phyloP scores from a whole-genome alignment of 371 early-diverging fungal genomes.

The Mucor racemosus region DNA sequence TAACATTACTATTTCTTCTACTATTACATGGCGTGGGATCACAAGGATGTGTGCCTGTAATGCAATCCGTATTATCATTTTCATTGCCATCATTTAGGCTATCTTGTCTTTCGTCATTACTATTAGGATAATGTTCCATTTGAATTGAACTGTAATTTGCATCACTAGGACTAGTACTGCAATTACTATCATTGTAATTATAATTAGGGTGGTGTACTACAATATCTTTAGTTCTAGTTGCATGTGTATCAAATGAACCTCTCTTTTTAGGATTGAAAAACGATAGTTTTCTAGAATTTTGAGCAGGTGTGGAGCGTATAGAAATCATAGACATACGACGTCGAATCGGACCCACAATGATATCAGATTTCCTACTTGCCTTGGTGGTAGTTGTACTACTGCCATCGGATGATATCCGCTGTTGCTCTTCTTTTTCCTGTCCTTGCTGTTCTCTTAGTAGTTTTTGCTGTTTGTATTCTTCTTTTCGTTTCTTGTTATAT shows the following conservation, averaged over 20 bases:
- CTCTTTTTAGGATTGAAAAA: constrained; percentile 1
- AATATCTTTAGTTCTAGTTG: constrained; percentile 12
- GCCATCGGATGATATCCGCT: not conserved
- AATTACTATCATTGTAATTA: not conserved
- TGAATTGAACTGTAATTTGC: constrained; percentile 12
- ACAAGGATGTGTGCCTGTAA: constrained; percentile 7
- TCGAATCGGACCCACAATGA: constrained; percentile 21
- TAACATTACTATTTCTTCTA: not conserved
- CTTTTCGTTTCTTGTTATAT: constrained; percentile 34
- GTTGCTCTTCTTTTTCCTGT: constrained; percentile 8
- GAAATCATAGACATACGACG: constrained; percentile 38
- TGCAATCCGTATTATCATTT: not conserved
- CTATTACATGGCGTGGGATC: constrained; percentile 6
- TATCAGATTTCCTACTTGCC: not conserved
- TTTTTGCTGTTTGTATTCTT: constrained; percentile 27
- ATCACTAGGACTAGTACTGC: not conserved
- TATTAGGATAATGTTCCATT: constrained; percentile 3
- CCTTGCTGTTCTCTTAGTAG: constrained; percentile 9
- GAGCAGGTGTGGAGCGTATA: constrained; percentile 26
- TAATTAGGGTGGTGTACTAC: constrained; percentile 14
- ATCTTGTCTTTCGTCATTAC: not conserved
- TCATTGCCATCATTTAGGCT: not conserved
- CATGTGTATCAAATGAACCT: constrained; percentile 2
- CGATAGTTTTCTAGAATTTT: constrained; percentile 4
- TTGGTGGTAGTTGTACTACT: not conserved